Base-by-base conservation (phyloP, 352 stramenopile species). In the Blastocystis sp. region DNA sequence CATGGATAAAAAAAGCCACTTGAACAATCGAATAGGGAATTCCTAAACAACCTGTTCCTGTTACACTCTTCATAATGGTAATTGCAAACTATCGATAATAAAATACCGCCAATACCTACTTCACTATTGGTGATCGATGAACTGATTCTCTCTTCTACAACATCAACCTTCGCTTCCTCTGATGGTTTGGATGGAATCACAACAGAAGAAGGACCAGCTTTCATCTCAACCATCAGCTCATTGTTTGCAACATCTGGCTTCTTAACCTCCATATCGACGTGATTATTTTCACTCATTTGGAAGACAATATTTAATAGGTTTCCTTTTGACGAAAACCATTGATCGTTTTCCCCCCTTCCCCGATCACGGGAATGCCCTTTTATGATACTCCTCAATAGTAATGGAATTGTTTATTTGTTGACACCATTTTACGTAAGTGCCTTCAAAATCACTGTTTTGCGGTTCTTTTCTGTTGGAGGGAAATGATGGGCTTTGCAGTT, bases 61-160 rank as follows among this genome's bases (percentile, higher is more conserved):
- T 83, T 6, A 83, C 71, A 43, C 42, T 66, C 54, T 83, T 83
- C 46, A 83, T 56, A 29, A 83, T 61, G 4, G 49, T 83, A 7
- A 83, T 54, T 27, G 35, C 27, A 46, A 83, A 83, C 71, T 83
- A 67, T 12, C 49, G 19, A 12, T 56, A 16, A 77, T 35, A n/a
- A 51, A 21, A 37, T 49, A n/a, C 35, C 39, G 9, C 39, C 39
- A 11, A 63, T 14, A 59, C 6, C 37, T 24, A 80, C 69, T 42
- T 80, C 49, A 24, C 35, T 80, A 32, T 80, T 80, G 11, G 42
- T 63, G 61, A 80, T 63, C 5, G 69, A 59, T 12, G 43, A 21
- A 27, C 35, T 49, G 3, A n/a, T 5, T 16, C 24, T 61, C 54
- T 61, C 65, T 24, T 35, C 32, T 12, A 49, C 21, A 19, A 27